These are phyloP conservation scores for Rosa hybrid DNA, from an alignment of 331 rosid genomes.

Conservation along the genomic window DNA sequence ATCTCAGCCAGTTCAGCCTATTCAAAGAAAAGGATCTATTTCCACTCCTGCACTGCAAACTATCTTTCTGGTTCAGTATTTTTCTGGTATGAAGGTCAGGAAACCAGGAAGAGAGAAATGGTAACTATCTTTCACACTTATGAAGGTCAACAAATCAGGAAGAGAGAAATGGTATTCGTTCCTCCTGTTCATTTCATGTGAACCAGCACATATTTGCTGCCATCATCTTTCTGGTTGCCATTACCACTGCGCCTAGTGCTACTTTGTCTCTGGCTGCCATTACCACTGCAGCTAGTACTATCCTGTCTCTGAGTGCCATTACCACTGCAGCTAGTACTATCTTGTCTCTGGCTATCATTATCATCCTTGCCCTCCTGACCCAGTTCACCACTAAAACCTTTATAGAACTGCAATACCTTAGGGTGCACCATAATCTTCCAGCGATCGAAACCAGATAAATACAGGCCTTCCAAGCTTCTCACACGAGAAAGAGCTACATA, in stretches of 20 bases:
- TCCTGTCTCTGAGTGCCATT: not conserved
- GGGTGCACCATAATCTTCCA: constrained; percentile 43
- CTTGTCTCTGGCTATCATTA: not conserved
- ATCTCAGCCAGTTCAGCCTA: not conserved
- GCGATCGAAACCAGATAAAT: constrained; percentile 40
- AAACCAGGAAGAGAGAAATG: not conserved
- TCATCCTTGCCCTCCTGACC: constrained; percentile 14
- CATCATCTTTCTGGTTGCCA: not conserved
- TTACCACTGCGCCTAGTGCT: not conserved
- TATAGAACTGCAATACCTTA: constrained; percentile 43
- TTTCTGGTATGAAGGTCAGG: no score
- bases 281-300: not conserved
- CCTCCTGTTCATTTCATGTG: not conserved
- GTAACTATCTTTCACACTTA: not conserved
- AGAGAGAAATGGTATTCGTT: not conserved
- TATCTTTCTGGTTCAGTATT: not conserved
- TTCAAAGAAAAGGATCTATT: not conserved
- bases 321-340: not conserved
- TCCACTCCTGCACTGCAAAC: not conserved
- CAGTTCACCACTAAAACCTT: constrained; percentile 13
- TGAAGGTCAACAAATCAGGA: not conserved
- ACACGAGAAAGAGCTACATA: constrained; percentile 55
- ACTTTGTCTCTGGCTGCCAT: not conserved
- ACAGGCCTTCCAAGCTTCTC: constrained; percentile 51
- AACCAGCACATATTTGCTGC: not conserved